Conservation (phyloP, 306 rosid species). For the Gleditsia sinensis region DNA sequence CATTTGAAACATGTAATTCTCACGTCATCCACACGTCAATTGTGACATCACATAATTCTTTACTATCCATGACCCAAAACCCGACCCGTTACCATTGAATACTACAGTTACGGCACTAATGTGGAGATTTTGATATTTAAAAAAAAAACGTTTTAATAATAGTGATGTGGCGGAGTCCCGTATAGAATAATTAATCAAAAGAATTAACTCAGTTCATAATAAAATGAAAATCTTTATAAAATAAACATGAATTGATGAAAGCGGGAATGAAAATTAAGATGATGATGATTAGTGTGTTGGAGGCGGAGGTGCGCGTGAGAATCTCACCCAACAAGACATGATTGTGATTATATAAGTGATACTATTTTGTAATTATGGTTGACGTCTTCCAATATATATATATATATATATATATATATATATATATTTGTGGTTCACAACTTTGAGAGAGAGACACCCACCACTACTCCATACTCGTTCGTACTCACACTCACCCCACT, state of each 20-base stretch:
- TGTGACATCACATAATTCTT: constrained; percentile 34
- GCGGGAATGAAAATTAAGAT: constrained; percentile 6
- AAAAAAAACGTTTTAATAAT: too few relatives aligned
- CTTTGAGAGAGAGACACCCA: neutral
- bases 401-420: neutral
- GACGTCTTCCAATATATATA: too few relatives aligned
- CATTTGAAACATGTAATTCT: neutral
- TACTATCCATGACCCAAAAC: neutral
- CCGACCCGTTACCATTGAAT: neutral
- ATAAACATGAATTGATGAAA: too few relatives aligned
- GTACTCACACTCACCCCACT: neutral
- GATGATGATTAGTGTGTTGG: constrained; percentile 23
- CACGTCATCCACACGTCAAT: constrained; percentile 45
- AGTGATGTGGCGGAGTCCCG: too few relatives aligned
- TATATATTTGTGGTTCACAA: constrained; percentile 12
- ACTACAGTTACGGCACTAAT: too few relatives aligned
- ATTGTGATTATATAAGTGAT: constrained; percentile 8
- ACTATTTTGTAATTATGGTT: too few relatives aligned
- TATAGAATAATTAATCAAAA: too few relatives aligned
- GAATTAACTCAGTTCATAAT: too few relatives aligned
- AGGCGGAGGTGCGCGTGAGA: constrained; percentile 34
- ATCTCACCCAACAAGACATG: constrained; percentile 31
- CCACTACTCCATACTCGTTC: neutral
- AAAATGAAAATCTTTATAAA: too few relatives aligned
- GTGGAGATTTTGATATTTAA: too few relatives aligned